Evolutionary conservation across 108 stramenopile species (phyloP).

Genomic region (Schizochytrium sp.): DNA sequence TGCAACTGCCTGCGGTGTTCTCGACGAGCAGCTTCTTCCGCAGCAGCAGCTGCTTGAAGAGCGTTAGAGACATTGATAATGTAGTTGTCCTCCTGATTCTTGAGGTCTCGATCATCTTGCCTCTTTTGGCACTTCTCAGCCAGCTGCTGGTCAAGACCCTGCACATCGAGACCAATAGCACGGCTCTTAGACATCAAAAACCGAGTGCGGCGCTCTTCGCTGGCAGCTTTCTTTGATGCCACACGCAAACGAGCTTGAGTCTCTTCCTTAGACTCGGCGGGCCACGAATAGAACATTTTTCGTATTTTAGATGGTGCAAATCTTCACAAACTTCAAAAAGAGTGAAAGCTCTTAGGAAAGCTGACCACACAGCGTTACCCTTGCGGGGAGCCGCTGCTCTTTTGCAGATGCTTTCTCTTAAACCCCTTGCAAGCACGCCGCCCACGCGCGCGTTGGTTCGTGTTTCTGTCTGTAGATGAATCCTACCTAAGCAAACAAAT

Average conservation of each 20-base stretch:
- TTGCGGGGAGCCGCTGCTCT: too few relatives aligned
- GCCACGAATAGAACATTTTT: neutral
- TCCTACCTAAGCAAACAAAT: too few relatives aligned
- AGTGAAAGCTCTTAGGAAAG: too few relatives aligned
- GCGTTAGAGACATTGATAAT: constrained; percentile 7
- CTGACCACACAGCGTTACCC: too few relatives aligned
- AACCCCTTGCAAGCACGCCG: too few relatives aligned
- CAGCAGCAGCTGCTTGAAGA: neutral
- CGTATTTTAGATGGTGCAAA: too few relatives aligned
- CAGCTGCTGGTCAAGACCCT: constrained; percentile 12
- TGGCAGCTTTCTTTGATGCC: constrained; percentile 13
- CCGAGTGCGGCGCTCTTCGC: constrained; percentile 30
- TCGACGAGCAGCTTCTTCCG: constrained; percentile 20
- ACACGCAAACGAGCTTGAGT: neutral
- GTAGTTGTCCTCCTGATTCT: neutral
- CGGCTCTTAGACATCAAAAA: constrained; percentile 36
- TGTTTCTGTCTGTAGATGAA: too few relatives aligned
- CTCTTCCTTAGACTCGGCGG: constrained; percentile 30
- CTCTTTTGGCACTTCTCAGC: neutral
- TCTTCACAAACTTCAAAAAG: too few relatives aligned
- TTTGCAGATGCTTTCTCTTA: too few relatives aligned
- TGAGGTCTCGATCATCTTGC: neutral
- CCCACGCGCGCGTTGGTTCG: too few relatives aligned
- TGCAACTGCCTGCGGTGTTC: neutral
- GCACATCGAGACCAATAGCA: constrained; percentile 38